phyloP scores from a whole-genome alignment of 495 filamentous ascomycete species.

The Hypoxylon trugodes region DNA sequence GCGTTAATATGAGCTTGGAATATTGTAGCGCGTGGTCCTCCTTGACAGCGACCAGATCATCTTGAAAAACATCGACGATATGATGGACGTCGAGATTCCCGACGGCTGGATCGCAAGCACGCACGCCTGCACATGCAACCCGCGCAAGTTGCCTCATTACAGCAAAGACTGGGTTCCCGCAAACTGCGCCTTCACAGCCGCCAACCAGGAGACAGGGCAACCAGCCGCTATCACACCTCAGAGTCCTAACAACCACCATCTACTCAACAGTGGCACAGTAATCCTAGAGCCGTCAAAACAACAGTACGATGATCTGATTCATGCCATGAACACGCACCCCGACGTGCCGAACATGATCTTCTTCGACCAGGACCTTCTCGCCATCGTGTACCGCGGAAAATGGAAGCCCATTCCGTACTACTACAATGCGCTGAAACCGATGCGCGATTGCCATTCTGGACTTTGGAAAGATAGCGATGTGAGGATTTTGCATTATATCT shows the following conservation, averaged over 20 bases:
- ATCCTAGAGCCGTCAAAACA: slow-evolving; percentile 45
- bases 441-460: slow-evolving; percentile 45
- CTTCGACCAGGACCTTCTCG: slow-evolving; percentile 52
- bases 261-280: slow-evolving; percentile 52
- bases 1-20: too few species aligned
- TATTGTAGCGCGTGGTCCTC: slow-evolving; percentile 48
- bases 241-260: slow-evolving; percentile 48
- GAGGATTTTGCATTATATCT: slow-evolving; percentile 50
- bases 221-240: slow-evolving; percentile 45
- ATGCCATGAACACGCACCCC: slow-evolving; percentile 54
- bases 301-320: slow-evolving; percentile 46
- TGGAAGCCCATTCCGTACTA: slow-evolving; percentile 51
- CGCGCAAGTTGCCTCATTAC: slow-evolving; percentile 50
- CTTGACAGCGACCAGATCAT: slow-evolving; percentile 53
- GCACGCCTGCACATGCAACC: slow-evolving; percentile 52
- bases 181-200: slow-evolving; percentile 52
- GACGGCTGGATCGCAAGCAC: slow-evolving; percentile 47
- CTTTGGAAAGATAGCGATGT: slow-evolving; percentile 49
- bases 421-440: slow-evolving; percentile 52
- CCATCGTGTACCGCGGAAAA: slow-evolving; percentile 47
- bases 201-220: slow-evolving; percentile 46
- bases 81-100: slow-evolving; percentile 51
- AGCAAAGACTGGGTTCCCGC: slow-evolving; percentile 49
- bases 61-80: slow-evolving; percentile 51
- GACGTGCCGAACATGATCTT: slow-evolving; percentile 52